A percentile compares a stretch with the other conserved stretches of the same genome.
Conservation (phyloP, 345 rosid species). For the Gossypium anomalum region DNA sequence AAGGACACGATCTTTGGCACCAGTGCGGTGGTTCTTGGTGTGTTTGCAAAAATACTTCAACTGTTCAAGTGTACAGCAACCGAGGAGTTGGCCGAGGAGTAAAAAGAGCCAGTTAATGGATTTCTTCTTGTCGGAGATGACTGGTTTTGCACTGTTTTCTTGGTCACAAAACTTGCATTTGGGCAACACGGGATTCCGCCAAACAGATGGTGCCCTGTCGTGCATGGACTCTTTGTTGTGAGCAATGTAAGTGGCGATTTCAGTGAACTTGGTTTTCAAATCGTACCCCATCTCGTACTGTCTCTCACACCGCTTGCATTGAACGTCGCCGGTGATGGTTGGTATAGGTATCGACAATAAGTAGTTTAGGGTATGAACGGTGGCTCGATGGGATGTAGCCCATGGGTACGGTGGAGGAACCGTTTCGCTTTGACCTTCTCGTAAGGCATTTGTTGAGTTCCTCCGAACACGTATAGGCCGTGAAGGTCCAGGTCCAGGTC, state of each 20-base stretch:
- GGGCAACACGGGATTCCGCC: conserved; percentile 49
- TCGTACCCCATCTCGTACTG: conserved; percentile 41
- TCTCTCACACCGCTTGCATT: conserved; percentile 65
- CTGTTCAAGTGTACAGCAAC: conserved; percentile 64
- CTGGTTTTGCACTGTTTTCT: conserved; percentile 52
- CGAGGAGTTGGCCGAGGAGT: conserved; percentile 67
- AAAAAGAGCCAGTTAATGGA: conserved; percentile 79
- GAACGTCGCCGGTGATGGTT: conserved; percentile 43
- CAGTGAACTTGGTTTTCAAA: conserved; percentile 45
- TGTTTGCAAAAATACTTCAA: conserved; percentile 89
- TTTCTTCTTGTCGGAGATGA: conserved; percentile 48
- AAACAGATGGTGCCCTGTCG: conserved; percentile 54
- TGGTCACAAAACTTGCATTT: conserved; percentile 47
- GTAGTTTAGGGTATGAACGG: conserved; percentile 34
- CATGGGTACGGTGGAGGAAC: conserved; percentile 55
- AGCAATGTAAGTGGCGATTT: conserved; percentile 33
- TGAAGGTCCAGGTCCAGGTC: neutral
- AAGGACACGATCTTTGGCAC: conserved; percentile 78
- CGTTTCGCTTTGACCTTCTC: conserved; percentile 29
- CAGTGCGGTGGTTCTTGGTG: conserved; percentile 65
- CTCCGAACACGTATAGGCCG: conserved; percentile 24
- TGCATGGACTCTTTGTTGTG: conserved; percentile 38
- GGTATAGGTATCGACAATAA: conserved; percentile 34
- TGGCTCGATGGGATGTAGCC: conserved; percentile 58
- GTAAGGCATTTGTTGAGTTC: conserved; percentile 16